Evolutionary conservation across 1,139 yeast genomes (phyloP), one percentile per base, ranked within the genome.

Genomic region (Debaryomycetaceae sp.): DNA sequence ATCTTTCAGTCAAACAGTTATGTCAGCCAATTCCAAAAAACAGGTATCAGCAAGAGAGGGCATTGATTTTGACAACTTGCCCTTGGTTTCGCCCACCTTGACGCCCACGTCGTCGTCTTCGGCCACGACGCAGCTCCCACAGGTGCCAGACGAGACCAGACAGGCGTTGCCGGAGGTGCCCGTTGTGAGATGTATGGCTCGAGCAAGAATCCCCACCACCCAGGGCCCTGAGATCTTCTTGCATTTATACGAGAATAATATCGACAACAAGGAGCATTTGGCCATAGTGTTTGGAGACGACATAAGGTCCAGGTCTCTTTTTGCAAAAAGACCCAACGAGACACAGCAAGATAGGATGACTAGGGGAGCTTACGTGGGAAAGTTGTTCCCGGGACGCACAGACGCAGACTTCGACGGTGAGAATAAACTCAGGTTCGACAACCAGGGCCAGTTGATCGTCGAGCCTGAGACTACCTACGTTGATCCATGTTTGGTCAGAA

Each of bases 281-380:
- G 99, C 99, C 7, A 93, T 95, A 49, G 99, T 93, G 3, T 93
- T 93, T 67, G 98, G 99, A 7, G 96, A 89, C 59, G 87, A 87
- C 54, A 83, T 95, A 42, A 75, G 96, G 52, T 88, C 97, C 4
- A 75, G 78, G 59, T 72, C 91, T 2, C 71, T 95, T 44, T 93
- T 81, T 65, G 77, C 72, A 37, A 66, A 67, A 42, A 71, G 89
- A 42, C 69, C 70, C 0, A 80, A 81, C 38, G 99, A 93, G 54
- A 74, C 96, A 0, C 98, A 90, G 63, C 86, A 81, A 57, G 97
- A 89, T 59, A 70, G 99, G 53, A 93, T 93, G 97, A 89, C 95
- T 13, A 76, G 99, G 54, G 99, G 99, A 23, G 99, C 99, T 2
- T 95, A 95, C 57, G 80, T 87, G 24, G 99, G 99, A 9, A 81